Evolutionary conservation across 805 yeast genomes (phyloP), one percentile per base, ranked within the genome.

Genomic region (Pichia manshurica): DNA sequence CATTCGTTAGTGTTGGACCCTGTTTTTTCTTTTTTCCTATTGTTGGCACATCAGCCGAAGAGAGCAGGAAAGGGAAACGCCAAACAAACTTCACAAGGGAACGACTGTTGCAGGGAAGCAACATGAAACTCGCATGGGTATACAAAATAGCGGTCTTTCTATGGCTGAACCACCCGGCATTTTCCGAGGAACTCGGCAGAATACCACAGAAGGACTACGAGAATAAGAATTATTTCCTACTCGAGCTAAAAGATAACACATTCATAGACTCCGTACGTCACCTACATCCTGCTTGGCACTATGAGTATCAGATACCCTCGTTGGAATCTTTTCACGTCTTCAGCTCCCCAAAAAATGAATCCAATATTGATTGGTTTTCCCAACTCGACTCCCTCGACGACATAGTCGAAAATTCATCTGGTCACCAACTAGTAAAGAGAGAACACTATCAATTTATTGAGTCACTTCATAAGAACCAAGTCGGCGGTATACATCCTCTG

Each of bases 231-330:
- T 50, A 50, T 31, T 40, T 50, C 34, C 7, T 43, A 17, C 19
- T 50, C 7, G 53, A 50, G 28, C 15, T 39, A 4, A 39, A 37
- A 16, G 35, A 36, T 15, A 33, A 47, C 16, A 23, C n/a, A 1
- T 9, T 21, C 12, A 7, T 48, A 12, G 20, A 35, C 1, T 19
- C 67, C n/a, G 71, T 83, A 44, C 57, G 65, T 12, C 32, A 55
- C 0, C 42, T 56, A 13, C 72, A 75, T 59, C 71, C 75, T 3
- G 60, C 60, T 15, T 74, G 83, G 75, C 56, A 55, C 6, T 86
- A 68, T 57, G 95, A 87, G 61, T 87, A 85, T 60, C 75, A 70
- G 21, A 77, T 80, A 3, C 71, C 82, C 33, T 84, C 83, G 0
- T 60, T 81, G 20, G 79, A 76, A 20, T 70, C 79, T 51, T 82